Percentiles rank a stretch among this genome's conserved stretches.
Conservation (phyloP, 768 basidiomycete species). For the Mycena chlorophos region DNA sequence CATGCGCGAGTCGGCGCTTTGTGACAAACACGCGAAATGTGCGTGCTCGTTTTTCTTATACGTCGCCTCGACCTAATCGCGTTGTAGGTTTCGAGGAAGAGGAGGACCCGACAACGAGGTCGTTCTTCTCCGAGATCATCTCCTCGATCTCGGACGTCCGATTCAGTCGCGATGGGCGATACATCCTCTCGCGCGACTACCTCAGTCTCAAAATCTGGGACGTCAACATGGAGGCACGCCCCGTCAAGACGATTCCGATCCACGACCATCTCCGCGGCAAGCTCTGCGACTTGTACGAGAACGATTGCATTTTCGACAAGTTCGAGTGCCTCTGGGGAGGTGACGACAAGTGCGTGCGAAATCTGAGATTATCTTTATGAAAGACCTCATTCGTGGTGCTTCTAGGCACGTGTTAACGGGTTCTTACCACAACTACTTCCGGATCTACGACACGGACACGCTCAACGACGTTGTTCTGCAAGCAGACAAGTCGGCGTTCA, state of each 20-base stretch:
- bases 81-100: slow-evolving; percentile 95
- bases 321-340: slow-evolving; percentile 99
- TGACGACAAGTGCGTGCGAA: slow-evolving; percentile 83
- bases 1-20: slow-evolving; percentile 97
- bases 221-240: slow-evolving; percentile 96
- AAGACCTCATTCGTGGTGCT: slow-evolving; percentile 15
- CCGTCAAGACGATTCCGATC: slow-evolving; percentile 96
- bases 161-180: slow-evolving; percentile 96
- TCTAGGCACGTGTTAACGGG: slow-evolving; percentile 97
- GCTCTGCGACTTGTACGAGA: slow-evolving; percentile 98
- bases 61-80: slow-evolving; percentile 16
- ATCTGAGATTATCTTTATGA: slow-evolving; percentile 14
- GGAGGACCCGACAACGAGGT: slow-evolving; percentile 94
- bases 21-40: slow-evolving; percentile 97
- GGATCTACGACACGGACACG: slow-evolving; percentile 94
- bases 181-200: slow-evolving; percentile 96
- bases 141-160: slow-evolving; percentile 99
- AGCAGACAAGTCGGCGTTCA: slow-evolving; percentile 99
- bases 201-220: slow-evolving; percentile 99
- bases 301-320: slow-evolving; percentile 99
- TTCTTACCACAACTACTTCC: slow-evolving; percentile 99
- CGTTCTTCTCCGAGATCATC: slow-evolving; percentile 99
- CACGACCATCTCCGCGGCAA: slow-evolving; percentile 97
- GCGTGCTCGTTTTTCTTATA: slow-evolving; percentile 32
- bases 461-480: slow-evolving; percentile 89